phyloP scores from a whole-genome alignment of 2,329 filamentous ascomycete species.

The Annulohypoxylon truncatum region DNA sequence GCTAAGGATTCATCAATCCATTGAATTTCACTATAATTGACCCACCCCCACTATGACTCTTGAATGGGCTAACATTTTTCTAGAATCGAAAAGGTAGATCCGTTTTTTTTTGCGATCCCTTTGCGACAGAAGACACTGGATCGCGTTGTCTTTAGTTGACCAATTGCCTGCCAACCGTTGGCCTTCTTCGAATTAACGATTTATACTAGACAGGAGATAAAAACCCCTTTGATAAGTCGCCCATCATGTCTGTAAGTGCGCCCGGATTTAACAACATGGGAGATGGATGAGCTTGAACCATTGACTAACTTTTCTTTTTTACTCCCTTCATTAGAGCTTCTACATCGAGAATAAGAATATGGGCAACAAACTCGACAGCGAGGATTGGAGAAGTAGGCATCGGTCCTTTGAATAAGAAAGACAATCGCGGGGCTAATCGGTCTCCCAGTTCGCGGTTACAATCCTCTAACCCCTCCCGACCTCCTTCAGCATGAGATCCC shows the following conservation, averaged over 20 bases:
- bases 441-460: slow-evolving; percentile 81
- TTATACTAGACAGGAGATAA: background rate
- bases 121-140: slow-evolving; percentile 23
- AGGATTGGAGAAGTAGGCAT: slow-evolving; percentile 83
- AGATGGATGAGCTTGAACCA: slow-evolving; percentile 1
- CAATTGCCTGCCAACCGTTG: slow-evolving; percentile 16
- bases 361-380: slow-evolving; percentile 77
- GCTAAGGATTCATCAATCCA: slow-evolving; percentile 16
- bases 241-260: slow-evolving; percentile 46
- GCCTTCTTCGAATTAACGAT: background rate
- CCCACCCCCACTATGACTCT: slow-evolving; percentile 39
- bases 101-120: slow-evolving; percentile 2
- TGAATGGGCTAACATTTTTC: slow-evolving; percentile 32
- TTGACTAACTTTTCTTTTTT: slow-evolving; percentile 47
- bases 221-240: slow-evolving; percentile 2
- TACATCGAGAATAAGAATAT: slow-evolving; percentile 83
- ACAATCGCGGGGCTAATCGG: slow-evolving; percentile 18
- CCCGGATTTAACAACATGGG: slow-evolving; percentile 1
- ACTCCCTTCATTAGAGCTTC: slow-evolving; percentile 61
- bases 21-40: slow-evolving; percentile 18
- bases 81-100: slow-evolving; percentile 25
- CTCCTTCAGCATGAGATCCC: slow-evolving; percentile 94
- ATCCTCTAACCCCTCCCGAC: slow-evolving; percentile 91
- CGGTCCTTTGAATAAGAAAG: background rate
- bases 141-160: slow-evolving; percentile 16